Conservation (phyloP, 805 yeast genomes). For the Wickerhamiella sergipiensis region DNA sequence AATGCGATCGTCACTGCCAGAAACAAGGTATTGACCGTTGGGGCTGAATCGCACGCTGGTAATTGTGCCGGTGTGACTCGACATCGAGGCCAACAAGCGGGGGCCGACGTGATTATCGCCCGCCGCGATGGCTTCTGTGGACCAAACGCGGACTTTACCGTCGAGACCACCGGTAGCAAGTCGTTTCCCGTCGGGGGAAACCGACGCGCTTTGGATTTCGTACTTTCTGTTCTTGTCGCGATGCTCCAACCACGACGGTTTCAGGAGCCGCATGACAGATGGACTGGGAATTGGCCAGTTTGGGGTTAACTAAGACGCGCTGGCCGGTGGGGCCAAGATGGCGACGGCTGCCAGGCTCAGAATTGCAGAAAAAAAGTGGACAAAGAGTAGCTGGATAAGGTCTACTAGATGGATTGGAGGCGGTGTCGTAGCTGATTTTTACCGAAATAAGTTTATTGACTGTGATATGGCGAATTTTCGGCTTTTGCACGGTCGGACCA, state of each 20-base stretch:
- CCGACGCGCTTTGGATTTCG: conserved; percentile 75
- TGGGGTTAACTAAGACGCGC: not conserved
- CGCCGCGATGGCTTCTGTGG: conserved; percentile 72
- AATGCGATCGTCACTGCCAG: conserved; percentile 92
- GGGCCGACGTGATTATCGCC: conserved; percentile 11
- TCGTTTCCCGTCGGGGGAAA: conserved; percentile 69
- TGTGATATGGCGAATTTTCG: no score
- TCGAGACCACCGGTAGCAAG: conserved; percentile 90
- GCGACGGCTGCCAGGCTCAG: not conserved
- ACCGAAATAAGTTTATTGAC: no score
- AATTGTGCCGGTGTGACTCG: conserved; percentile 93
- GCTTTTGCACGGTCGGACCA: no score
- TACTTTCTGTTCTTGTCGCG: conserved; percentile 64
- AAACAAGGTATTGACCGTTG: conserved; percentile 77
- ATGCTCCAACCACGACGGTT: conserved; percentile 59
- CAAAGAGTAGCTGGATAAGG: no score
- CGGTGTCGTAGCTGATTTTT: no score
- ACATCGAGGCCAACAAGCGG: conserved; percentile 58
- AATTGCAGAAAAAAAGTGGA: not conserved
- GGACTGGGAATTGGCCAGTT: not conserved
- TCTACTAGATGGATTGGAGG: no score
- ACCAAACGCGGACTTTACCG: conserved; percentile 88
- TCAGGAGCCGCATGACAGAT: conserved; percentile 41
- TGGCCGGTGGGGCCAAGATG: not conserved
- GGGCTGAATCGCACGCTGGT: conserved; percentile 90